Evolutionary conservation across 176 grass and related monocot genomes (phyloP), one percentile per base, ranked within the genome.

Genomic region (Oryza brachyantha): DNA sequence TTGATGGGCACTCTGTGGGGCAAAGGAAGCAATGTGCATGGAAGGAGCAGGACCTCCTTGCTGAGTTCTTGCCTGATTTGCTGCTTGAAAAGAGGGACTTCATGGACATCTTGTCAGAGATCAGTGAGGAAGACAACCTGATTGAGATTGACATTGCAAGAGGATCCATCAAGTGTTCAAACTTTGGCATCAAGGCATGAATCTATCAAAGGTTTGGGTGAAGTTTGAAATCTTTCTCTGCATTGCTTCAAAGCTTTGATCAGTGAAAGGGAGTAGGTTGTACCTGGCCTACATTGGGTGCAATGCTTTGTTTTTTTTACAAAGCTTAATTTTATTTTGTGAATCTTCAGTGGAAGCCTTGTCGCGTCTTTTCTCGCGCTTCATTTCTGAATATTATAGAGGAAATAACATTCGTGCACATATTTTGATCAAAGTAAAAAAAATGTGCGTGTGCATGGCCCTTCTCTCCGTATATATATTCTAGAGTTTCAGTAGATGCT

Each of bases 131-230:
- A 50, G 91, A 93, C 48, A 93, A 93, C 88, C 79, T 97, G 81
- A 93, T 97, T 50, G 93, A 97, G 88, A 86, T 97, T n/a, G 93
- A 93, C 85, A 89, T 93, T 29, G 35, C 83, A 61, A 89, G 86
- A 68, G 93, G 91, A 69, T 93, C 91, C 73, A 93, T 93, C 78
- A 93, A 93, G 71, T 90, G 84, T 81, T 83, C 94, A 14, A 89
- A 69, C 59, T 42, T 90, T 0, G 31, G 85, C 19, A 77, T 90
- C 78, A 90, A 93, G 83, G 72, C 93, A 66, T 96, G 84, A 95
- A 45, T 64, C 41, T 64, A 58, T 60, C 39, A 64, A 70, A 83
- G 87, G 65, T 86, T 88, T 79, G 78, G 78, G 63, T 75, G 68
- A 81, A 81, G 38, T 76, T 68, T 43, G 70, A 54, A 84, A 45